These are phyloP conservation scores for Candida smagusa DNA, from an alignment of 1,139 yeast genomes.

Conservation along the genomic window DNA sequence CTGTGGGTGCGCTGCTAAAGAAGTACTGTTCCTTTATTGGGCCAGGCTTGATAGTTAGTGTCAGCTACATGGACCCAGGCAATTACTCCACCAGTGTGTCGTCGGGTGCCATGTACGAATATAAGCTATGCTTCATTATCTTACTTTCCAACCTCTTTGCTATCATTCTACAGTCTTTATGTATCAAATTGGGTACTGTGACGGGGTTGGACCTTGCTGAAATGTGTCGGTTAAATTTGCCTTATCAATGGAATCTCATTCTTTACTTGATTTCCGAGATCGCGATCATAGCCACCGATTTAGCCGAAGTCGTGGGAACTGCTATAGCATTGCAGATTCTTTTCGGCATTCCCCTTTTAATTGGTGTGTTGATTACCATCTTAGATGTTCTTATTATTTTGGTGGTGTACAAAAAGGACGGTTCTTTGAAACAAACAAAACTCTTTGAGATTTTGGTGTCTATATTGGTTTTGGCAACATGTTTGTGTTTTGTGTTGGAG, in stretches of 20 bases:
- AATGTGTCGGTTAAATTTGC: conserved; percentile 65
- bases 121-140: conserved; percentile 60
- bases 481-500: conserved; percentile 61
- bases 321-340: conserved; percentile 71
- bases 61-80: conserved; percentile 82
- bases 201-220: conserved; percentile 89
- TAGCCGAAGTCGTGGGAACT: conserved; percentile 88
- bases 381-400: conserved; percentile 68
- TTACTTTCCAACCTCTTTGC: conserved; percentile 69
- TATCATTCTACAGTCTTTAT: conserved; percentile 64
- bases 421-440: conserved; percentile 62
- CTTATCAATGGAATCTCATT: conserved; percentile 53
- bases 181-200: conserved; percentile 75
- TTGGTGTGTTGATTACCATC: conserved; percentile 67
- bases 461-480: conserved; percentile 59
- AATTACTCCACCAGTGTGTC: conserved; percentile 78
- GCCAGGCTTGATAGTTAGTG: conserved; percentile 75
- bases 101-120: conserved; percentile 71
- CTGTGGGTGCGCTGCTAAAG: conserved; percentile 13
- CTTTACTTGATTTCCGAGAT: conserved; percentile 77
- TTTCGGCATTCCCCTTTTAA: conserved; percentile 61
- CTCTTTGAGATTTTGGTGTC: conserved; percentile 67
- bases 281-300: conserved; percentile 88
- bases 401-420: conserved; percentile 71
- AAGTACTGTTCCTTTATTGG: conserved; percentile 68